Base-by-base conservation (phyloP, 1,284 basidiomycete genomes). In the Abortiporus biennis region DNA sequence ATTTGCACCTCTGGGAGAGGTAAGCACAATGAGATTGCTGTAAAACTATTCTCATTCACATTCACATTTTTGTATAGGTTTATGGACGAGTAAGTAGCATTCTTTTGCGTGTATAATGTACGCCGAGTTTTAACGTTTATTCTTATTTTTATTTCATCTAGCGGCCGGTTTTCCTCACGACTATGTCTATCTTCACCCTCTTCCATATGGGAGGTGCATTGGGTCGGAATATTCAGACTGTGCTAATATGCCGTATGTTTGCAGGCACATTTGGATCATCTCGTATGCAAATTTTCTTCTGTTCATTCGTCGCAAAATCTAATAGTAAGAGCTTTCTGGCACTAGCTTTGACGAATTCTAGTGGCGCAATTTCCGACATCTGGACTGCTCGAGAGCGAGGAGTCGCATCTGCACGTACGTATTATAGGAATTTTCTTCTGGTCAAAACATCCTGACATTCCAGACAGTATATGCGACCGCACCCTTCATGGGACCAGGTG, bases 401-500 rank as follows among this genome's bases (percentile, higher is more conserved):
- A 8, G 54, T 75, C 17, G 80, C 81, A 9, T 72, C 76, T 15
- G 47, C 49, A 17, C 39, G 49, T 48, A 36, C 5, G 49, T 30
- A n/a, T 6, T 5, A 36, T 19, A 17, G 6, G 15, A 4, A 24
- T 11, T 20, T 24, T 16, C 31, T 12, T 20, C 15, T 19, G 24
- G n/a, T 17, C 16, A 8, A 27, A 16, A 23, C 36, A 31, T 8
- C 20, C 20, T 22, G 4, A 30, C 19, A 32, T 20, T 11, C 16
- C n/a, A 23, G 2, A 67, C 73, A 8, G 65, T 85, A 6, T 85
- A 84, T 55, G 70, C 79, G 1, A 71, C 74, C 2, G 80, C 81
- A 13, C 82, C 85, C 1, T 87, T 85, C 57, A 67, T 85, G 15
- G 87, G 85, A 6, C 85, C 85, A 57, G 72, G 74, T 74, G 54